Evolutionary conservation across 345 rosid genomes (phyloP).

Genomic region (Lepidium sativum): DNA sequence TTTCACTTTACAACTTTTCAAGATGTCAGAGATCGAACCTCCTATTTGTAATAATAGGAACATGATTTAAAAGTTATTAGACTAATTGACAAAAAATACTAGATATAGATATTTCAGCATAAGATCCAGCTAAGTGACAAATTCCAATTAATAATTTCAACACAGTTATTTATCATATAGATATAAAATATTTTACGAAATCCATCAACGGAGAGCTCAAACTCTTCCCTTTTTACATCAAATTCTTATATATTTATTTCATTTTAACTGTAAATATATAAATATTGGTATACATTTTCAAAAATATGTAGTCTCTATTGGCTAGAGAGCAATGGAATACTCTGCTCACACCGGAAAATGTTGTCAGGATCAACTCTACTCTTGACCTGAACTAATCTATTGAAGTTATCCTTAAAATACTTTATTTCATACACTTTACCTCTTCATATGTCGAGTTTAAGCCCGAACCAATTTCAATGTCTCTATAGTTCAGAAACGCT

Average conservation of each 20-base stretch:
- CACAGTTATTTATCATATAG: too few relatives aligned
- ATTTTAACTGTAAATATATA: not conserved
- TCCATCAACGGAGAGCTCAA: not conserved
- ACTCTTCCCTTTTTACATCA: slow-evolving; percentile 1
- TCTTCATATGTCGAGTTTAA: slow-evolving; percentile 28
- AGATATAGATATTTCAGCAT: too few relatives aligned
- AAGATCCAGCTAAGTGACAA: too few relatives aligned
- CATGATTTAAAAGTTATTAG: too few relatives aligned
- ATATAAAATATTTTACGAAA: not conserved
- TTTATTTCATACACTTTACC: slow-evolving; percentile 45
- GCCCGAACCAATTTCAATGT: slow-evolving; percentile 41
- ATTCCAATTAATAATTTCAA: too few relatives aligned
- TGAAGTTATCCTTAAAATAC: slow-evolving; percentile 42
- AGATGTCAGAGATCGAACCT: too few relatives aligned
- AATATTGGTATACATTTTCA: not conserved
- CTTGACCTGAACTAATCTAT: slow-evolving; percentile 41
- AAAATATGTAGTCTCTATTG: not conserved
- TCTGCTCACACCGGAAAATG: slow-evolving; percentile 46
- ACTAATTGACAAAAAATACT: too few relatives aligned
- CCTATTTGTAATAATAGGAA: too few relatives aligned
- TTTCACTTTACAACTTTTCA: too few relatives aligned
- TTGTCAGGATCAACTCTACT: slow-evolving; percentile 39
- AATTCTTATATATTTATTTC: not conserved
- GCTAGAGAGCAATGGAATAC: slow-evolving; percentile 37
- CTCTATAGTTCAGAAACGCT: slow-evolving; percentile 42